Conservation (phyloP, 495 filamentous ascomycete species). For the Podospora pseudocomata region DNA sequence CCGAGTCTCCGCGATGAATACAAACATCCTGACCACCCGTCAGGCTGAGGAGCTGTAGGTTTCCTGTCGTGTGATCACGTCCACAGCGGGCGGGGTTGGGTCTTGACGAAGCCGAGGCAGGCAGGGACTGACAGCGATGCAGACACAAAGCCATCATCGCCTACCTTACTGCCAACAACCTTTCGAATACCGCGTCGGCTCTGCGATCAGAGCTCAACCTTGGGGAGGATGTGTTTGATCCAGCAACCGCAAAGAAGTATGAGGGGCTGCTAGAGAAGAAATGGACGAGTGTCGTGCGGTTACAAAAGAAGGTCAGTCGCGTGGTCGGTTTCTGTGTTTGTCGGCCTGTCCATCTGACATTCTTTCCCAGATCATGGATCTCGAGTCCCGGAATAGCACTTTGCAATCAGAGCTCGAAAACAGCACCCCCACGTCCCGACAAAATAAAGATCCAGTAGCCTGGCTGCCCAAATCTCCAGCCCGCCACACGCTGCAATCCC, state of each 20-base stretch:
- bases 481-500: slow-evolving; percentile 79
- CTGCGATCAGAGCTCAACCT: slow-evolving; percentile 63
- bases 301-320: slow-evolving; percentile 77
- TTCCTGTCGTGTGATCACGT: background rate
- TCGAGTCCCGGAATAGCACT: slow-evolving; percentile 65
- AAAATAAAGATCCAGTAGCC: slow-evolving; percentile 76
- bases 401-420: slow-evolving; percentile 82
- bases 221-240: slow-evolving; percentile 66
- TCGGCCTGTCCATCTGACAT: slow-evolving; percentile 4
- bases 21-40: slow-evolving; percentile 68
- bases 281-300: slow-evolving; percentile 86
- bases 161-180: slow-evolving; percentile 72
- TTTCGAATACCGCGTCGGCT: slow-evolving; percentile 61
- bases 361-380: slow-evolving; percentile 76
- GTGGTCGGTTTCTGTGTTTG: slow-evolving; percentile 1
- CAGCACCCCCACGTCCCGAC: slow-evolving; percentile 75
- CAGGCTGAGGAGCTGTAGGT: slow-evolving; percentile 88
- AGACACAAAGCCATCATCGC: slow-evolving; percentile 91
- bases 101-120: background rate
- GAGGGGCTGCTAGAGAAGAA: slow-evolving; percentile 89
- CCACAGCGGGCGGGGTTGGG: background rate
- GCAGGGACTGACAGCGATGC: slow-evolving; percentile 22
- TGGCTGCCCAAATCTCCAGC: slow-evolving; percentile 84
- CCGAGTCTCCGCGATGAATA: slow-evolving; percentile 51
- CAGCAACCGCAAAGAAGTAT: slow-evolving; percentile 78